Base-by-base conservation (phyloP, 345 rosid genomes). In the Ricinus communis region DNA sequence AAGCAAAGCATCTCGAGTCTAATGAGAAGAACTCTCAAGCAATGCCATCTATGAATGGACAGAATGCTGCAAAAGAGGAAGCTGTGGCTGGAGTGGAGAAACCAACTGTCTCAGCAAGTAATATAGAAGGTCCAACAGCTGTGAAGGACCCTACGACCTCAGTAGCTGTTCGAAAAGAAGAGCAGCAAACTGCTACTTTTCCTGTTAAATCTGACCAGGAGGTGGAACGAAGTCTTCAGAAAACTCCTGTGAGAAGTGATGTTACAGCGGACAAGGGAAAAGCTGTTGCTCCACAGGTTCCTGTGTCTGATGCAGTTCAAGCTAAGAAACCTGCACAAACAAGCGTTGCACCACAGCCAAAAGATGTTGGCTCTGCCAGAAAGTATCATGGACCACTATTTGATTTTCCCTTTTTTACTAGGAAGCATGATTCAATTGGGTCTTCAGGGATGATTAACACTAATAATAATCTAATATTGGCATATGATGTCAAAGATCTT, bases 401-500 rank as follows among this genome's bases (percentile, higher is more conserved):
- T 87, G 99, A 96, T 88, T 96, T 96, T 77, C 95, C 99, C 53
- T 91, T 89, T 74, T 96, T 96, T 80, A 93, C 99, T 52, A 95
- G 99, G 81, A 96, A 93, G 68, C 90, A 89, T 71, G 98, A 96
- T 68, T 84, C 99, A 8, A 76, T 82, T 79, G 97, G 96, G 59
- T 88, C 97, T 21, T 68, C 85, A 19, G 82, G 90, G 62, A 73
- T 85, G 77, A 76, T 88, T 78, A 96, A 85, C 79, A 83, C 81
- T 73, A 88, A 78, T 77, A 93, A 85, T 83, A 93, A 88, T 79
- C 90, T 96, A 66, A 86, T 85, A 54, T 71, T 96, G 81, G 86
- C 96, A 36, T 96, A 96, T 76, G 89, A 86, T 85, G 88, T 96
- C 55, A 96, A 89, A 84, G 99, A 96, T 83, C 83, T 96, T 75